Conservation (phyloP, 2,329 filamentous ascomycete species). For the Colletotrichum theobromicola region DNA sequence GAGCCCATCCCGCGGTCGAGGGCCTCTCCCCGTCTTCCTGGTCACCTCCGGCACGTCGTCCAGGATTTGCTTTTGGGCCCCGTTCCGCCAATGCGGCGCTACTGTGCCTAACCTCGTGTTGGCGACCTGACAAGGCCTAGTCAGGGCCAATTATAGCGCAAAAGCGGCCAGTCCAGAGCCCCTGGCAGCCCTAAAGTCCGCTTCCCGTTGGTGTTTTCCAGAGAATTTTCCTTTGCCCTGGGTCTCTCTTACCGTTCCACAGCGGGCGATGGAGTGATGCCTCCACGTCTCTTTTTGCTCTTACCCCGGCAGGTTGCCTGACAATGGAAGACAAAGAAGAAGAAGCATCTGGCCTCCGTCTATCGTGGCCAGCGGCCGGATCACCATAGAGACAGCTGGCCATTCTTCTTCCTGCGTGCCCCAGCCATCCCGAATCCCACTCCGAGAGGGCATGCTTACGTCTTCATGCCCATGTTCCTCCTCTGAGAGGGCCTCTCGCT, state of each 20-base stretch:
- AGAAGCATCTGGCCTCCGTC: not conserved
- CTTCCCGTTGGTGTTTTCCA: not conserved
- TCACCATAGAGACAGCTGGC: constrained; percentile 10
- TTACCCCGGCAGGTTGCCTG: not conserved
- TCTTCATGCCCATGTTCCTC: not conserved
- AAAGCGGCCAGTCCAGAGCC: not conserved
- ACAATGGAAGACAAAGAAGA: not conserved
- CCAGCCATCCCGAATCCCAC: not conserved
- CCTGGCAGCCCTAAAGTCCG: not conserved
- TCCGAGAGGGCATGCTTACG: not conserved
- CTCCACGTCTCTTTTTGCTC: not conserved
- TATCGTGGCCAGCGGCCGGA: not conserved
- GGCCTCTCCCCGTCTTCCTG: not conserved
- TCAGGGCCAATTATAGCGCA: constrained; percentile 11
- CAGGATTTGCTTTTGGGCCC: constrained; percentile 6
- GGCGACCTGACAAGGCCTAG: not conserved
- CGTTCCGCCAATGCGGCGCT: constrained; percentile 15
- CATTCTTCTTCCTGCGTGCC: not conserved
- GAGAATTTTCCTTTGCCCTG: not conserved
- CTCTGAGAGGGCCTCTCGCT: not conserved
- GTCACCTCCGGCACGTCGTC: not conserved
- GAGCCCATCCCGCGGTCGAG: not conserved
- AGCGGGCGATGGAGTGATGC: not conserved
- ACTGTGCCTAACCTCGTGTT: constrained; percentile 21
- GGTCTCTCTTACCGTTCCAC: not conserved